A percentile compares a stretch with the other conserved stretches of the same genome.
Evolutionary conservation across 208 protist genomes (phyloP).

Genomic region (Leishmania guyanensis): DNA sequence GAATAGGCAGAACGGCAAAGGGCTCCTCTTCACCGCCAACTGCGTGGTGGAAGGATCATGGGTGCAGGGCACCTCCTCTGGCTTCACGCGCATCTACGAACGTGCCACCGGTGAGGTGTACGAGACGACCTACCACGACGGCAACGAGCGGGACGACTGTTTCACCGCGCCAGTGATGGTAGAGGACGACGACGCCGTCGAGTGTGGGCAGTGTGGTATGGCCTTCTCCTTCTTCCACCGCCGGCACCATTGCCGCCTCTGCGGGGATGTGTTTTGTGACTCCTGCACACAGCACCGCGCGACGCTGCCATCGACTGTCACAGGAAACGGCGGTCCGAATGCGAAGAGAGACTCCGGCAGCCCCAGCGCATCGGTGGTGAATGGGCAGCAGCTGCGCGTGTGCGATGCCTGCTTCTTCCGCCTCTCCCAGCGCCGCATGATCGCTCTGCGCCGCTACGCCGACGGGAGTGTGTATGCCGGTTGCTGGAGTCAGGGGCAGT

Average conservation of each 20-base stretch:
- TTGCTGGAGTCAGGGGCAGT: slow-evolving; percentile 68
- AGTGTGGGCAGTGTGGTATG: slow-evolving; percentile 77
- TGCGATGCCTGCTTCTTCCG: slow-evolving; percentile 77
- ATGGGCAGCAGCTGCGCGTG: slow-evolving; percentile 49
- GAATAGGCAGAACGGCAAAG: slow-evolving; percentile 72
- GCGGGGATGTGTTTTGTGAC: slow-evolving; percentile 91
- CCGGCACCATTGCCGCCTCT: slow-evolving; percentile 93
- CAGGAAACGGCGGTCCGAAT: slow-evolving; percentile 19
- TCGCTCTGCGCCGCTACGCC: slow-evolving; percentile 63
- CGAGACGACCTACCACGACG: slow-evolving; percentile 73
- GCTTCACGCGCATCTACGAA: slow-evolving; percentile 66
- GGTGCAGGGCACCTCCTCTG: slow-evolving; percentile 45
- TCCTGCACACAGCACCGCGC: slow-evolving; percentile 79
- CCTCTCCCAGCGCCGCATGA: slow-evolving; percentile 68
- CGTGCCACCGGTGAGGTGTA: slow-evolving; percentile 52
- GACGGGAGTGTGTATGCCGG: slow-evolving; percentile 81
- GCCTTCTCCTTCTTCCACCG: slow-evolving; percentile 86
- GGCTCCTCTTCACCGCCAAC: slow-evolving; percentile 44
- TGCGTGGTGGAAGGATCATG: slow-evolving; percentile 64
- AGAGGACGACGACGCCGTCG: slow-evolving; percentile 54
- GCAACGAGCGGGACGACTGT: slow-evolving; percentile 88
- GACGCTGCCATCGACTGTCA: slow-evolving; percentile 68
- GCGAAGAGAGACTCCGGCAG: slow-evolving; percentile 16
- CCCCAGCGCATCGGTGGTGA: slow-evolving; percentile 1
- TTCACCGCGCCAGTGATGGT: slow-evolving; percentile 71